These are phyloP conservation scores for Exophiala viscosa DNA, from an alignment of 2,329 filamentous ascomycete species.

Conservation along the genomic window DNA sequence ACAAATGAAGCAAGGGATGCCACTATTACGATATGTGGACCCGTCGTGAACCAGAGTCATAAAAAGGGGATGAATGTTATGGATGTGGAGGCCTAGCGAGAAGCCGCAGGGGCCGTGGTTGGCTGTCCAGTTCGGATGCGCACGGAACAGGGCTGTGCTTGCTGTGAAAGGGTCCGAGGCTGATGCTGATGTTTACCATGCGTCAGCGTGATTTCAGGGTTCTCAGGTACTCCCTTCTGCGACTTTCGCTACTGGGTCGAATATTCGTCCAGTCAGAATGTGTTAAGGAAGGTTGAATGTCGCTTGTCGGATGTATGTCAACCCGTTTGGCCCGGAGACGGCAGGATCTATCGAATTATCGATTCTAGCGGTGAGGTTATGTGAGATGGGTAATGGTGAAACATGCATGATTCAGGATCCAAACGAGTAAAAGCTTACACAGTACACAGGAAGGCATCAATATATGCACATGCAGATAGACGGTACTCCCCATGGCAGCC, in stretches of 20 bases:
- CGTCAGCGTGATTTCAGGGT: conserved; percentile 16
- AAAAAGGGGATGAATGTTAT: not conserved
- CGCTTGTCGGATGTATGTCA: no score
- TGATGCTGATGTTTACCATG: conserved; percentile 18
- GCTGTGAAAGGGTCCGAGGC: not conserved
- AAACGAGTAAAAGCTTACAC: no score
- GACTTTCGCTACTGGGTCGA: not conserved
- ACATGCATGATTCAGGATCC: no score
- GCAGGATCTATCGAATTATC: no score
- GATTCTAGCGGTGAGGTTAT: no score
- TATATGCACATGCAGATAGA: no score
- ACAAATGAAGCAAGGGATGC: conserved; percentile 1
- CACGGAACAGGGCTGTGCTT: conserved; percentile 14
- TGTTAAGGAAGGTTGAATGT: no score
- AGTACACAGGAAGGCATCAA: no score
- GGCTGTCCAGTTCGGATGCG: conserved; percentile 19
- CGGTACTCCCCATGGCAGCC: no score
- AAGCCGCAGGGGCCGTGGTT: conserved; percentile 10
- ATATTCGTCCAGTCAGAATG: no score
- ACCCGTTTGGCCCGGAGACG: no score
- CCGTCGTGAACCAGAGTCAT: not conserved
- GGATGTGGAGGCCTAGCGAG: not conserved
- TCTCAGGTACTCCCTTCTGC: conserved; percentile 1
- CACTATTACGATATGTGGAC: conserved; percentile 6
- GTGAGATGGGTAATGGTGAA: no score